Evolutionary conservation across 768 basidiomycete species (phyloP).

Genomic region (Phanerochaete carnosa): DNA sequence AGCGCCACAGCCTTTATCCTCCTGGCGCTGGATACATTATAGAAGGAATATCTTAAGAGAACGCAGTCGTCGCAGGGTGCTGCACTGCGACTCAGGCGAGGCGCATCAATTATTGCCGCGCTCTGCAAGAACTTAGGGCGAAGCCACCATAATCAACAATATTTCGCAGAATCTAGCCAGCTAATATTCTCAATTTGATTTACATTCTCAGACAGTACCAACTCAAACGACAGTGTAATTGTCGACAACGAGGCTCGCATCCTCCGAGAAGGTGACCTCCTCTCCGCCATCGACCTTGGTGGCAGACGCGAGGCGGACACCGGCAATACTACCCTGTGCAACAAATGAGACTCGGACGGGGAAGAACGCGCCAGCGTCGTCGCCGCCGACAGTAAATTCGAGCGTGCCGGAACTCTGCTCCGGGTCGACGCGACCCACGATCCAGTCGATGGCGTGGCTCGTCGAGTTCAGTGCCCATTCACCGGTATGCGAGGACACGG

Average conservation of each 20-base stretch:
- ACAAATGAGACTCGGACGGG: conserved; percentile 84
- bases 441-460: conserved; percentile 84
- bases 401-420: conserved; percentile 76
- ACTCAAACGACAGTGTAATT: conserved; percentile 41
- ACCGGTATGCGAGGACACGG: conserved; percentile 70
- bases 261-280: conserved; percentile 51
- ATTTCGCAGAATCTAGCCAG: not conserved
- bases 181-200: not conserved
- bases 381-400: conserved; percentile 85
- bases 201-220: not conserved
- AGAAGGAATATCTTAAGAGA: no score
- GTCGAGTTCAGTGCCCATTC: conserved; percentile 82
- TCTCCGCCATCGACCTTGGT: conserved; percentile 48
- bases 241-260: conserved; percentile 46
- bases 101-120: no score
- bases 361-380: conserved; percentile 86
- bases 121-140: no score
- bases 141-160: no score
- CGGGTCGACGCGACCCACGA: conserved; percentile 62
- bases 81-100: no score
- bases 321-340: conserved; percentile 76
- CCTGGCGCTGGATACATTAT: no score
- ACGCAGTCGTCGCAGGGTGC: no score
- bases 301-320: conserved; percentile 62
- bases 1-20: no score